Conservation (phyloP, 768 basidiomycete species). For the Mycena galopus region DNA sequence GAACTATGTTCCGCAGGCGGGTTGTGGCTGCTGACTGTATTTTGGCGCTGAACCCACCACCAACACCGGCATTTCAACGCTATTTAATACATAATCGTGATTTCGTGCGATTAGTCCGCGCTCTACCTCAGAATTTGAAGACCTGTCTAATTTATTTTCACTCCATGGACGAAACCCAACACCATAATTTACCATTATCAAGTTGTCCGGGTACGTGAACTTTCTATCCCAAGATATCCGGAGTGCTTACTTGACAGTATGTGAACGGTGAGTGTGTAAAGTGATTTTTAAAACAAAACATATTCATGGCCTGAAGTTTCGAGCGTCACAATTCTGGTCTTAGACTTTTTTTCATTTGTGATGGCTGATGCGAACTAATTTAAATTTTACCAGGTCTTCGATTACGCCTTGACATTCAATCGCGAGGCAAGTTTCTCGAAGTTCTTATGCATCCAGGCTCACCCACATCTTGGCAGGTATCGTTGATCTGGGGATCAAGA, state of each 20-base stretch:
- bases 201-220: not conserved
- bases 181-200: not conserved
- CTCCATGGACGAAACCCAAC: not conserved
- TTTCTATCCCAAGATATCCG: not conserved
- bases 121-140: too few species aligned
- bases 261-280: not conserved
- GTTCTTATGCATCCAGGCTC: not conserved
- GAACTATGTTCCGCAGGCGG: too few species aligned
- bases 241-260: not conserved
- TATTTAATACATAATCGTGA: too few species aligned
- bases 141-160: not conserved
- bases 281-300: not conserved
- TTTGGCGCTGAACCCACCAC: too few species aligned
- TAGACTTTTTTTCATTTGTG: not conserved
- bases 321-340: not conserved
- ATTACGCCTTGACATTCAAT: not conserved
- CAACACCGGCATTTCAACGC: too few species aligned
- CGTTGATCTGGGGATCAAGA: constrained; percentile 14
- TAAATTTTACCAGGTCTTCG: not conserved
- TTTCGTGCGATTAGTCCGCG: too few species aligned
- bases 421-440: not conserved
- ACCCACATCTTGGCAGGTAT: not conserved
- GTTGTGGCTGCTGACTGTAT: too few species aligned
- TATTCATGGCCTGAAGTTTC: not conserved
- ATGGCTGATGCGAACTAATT: not conserved